phyloP scores from a whole-genome alignment of 768 basidiomycete species.

The Boletus rubescentipes region DNA sequence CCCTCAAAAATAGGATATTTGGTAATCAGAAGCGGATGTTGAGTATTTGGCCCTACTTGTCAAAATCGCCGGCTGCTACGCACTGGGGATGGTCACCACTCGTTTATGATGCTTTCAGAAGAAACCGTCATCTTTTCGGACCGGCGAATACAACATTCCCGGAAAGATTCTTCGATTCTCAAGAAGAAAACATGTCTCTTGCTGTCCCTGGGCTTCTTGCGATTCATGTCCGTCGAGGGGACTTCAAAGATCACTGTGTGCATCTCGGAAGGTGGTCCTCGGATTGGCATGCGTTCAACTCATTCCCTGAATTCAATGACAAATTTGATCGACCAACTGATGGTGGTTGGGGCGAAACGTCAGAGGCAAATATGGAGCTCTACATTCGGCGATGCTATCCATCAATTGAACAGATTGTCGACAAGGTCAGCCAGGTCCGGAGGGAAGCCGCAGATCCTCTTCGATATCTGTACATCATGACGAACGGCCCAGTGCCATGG shows the following conservation, averaged over 20 bases:
- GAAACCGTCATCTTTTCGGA: conserved; percentile 32
- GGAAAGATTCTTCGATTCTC: neutral
- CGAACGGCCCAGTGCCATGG: conserved; percentile 46
- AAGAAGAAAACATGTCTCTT: conserved; percentile 2
- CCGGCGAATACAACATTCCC: neutral
- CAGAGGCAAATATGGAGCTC: conserved; percentile 19
- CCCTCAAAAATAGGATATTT: conserved; percentile 29
- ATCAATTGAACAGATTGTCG: conserved; percentile 41
- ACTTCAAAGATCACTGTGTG: conserved; percentile 46
- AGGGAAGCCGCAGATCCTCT: conserved; percentile 26
- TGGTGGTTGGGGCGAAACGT: conserved; percentile 15
- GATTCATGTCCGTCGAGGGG: conserved; percentile 52
- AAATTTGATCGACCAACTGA: conserved; percentile 32
- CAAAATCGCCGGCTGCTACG: conserved; percentile 33
- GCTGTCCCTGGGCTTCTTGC: conserved; percentile 44
- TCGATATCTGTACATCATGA: conserved; percentile 44
- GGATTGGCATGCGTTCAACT: conserved; percentile 46
- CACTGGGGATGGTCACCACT: conserved; percentile 41
- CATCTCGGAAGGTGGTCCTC: conserved; percentile 36
- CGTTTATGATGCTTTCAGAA: conserved; percentile 31
- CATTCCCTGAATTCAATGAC: conserved; percentile 42
- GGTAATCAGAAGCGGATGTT: conserved; percentile 34
- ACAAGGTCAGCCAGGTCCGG: conserved; percentile 37
- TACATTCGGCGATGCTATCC: conserved; percentile 45
- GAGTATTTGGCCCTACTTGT: conserved; percentile 35